Conservation (phyloP, 345 rosid species). For the Salix viminalis region DNA sequence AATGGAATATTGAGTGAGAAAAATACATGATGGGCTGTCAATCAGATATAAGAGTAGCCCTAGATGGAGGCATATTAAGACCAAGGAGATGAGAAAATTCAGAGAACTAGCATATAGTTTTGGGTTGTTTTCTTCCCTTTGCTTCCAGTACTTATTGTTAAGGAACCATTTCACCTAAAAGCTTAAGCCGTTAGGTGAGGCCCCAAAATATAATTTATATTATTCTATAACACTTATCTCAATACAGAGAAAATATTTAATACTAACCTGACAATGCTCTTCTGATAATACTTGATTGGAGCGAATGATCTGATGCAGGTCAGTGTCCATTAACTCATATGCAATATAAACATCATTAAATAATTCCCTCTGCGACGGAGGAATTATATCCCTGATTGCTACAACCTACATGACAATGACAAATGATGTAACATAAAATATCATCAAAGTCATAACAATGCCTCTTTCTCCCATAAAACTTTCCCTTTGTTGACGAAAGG, state of each 20-base stretch:
- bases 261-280: conserved; percentile 72
- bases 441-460: not conserved
- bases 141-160: not conserved
- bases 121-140: not conserved
- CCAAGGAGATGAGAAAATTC: not conserved
- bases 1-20: not conserved
- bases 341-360: conserved; percentile 87
- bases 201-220: too few species aligned
- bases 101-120: not conserved
- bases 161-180: too few species aligned
- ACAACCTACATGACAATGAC: conserved; percentile 55
- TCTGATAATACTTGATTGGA: conserved; percentile 54
- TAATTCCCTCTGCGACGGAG: conserved; percentile 61
- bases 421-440: not conserved
- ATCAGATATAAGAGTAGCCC: not conserved
- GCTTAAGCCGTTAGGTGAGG: too few species aligned
- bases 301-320: conserved; percentile 57
- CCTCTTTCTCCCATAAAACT: not conserved
- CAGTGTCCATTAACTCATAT: conserved; percentile 76
- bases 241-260: not conserved
- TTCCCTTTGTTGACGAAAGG: not conserved
- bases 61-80: not conserved
- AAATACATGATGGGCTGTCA: not conserved
- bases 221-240: not conserved
- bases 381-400: conserved; percentile 80